phyloP scores from a whole-genome alignment of 257 asterid species.

The Buddleja alternifolia region DNA sequence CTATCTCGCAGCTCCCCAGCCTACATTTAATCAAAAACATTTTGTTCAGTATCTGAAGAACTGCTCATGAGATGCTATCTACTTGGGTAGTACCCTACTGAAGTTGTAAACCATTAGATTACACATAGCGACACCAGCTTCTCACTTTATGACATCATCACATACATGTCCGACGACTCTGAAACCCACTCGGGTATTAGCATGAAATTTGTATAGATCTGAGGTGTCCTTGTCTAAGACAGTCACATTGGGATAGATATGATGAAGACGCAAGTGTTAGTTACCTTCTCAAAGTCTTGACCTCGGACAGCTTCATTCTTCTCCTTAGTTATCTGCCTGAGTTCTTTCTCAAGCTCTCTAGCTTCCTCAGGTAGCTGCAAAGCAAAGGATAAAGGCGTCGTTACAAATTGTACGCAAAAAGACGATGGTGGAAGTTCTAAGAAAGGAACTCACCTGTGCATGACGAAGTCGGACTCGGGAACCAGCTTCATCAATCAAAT shows the following conservation, averaged over 20 bases:
- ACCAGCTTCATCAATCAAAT: constrained; percentile 98
- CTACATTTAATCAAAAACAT: constrained; percentile 39
- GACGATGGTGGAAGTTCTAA: constrained; percentile 2
- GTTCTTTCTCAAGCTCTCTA: constrained; percentile 94
- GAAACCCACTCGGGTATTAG: no score
- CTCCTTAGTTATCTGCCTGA: constrained; percentile 93
- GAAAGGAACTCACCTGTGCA: constrained; percentile 72
- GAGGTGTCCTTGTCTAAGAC: neutral
- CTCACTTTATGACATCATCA: no score
- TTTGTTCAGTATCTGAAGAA: neutral
- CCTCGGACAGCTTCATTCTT: constrained; percentile 94
- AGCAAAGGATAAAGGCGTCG: constrained; percentile 14
- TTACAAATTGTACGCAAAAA: constrained; percentile 10
- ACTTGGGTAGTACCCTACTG: no score
- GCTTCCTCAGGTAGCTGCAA: constrained; percentile 99
- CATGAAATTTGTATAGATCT: no score
- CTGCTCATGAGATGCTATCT: no score
- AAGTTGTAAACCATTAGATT: no score
- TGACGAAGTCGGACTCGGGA: constrained; percentile 98
- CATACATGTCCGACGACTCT: no score
- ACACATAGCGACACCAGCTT: no score
- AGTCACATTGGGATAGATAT: constrained; percentile 6
- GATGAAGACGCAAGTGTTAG: constrained; percentile 23
- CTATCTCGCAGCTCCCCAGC: constrained; percentile 96
- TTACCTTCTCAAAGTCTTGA: constrained; percentile 95